Percentiles rank a stretch among this genome's conserved stretches.
Conservation (phyloP, 2,329 filamentous ascomycete genomes). For the Huntiella bhutanensis region DNA sequence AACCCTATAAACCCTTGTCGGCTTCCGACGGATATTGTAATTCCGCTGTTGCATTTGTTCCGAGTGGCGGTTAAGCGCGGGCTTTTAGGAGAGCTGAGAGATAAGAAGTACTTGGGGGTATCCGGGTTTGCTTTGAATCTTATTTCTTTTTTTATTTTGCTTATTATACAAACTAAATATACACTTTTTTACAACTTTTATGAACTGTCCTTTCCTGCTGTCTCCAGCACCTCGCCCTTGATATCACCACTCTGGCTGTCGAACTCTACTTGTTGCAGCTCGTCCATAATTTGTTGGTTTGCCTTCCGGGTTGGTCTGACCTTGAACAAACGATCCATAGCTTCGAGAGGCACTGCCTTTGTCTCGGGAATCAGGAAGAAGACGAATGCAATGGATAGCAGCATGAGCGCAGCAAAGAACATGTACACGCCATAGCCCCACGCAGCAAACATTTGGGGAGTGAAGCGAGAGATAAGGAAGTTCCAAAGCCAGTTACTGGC, state of each 20-base stretch:
- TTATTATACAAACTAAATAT: not conserved
- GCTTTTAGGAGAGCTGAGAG: not conserved
- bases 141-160: not conserved
- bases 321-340: conserved; percentile 43
- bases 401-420: conserved; percentile 47
- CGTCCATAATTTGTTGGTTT: conserved; percentile 25
- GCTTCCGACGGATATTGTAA: not conserved
- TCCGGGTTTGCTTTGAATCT: not conserved
- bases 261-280: conserved; percentile 16
- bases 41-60: conserved; percentile 1
- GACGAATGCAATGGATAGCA: conserved; percentile 37
- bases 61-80: not conserved
- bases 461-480: conserved; percentile 50
- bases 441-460: conserved; percentile 41
- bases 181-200: not conserved
- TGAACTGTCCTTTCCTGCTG: not conserved
- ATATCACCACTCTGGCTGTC: not conserved
- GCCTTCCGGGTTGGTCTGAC: conserved; percentile 26
- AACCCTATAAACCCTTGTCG: not conserved
- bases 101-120: not conserved
- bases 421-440: conserved; percentile 43
- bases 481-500: conserved; percentile 58
- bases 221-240: not conserved
- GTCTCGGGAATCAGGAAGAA: conserved; percentile 48
- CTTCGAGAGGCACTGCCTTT: conserved; percentile 44